phyloP scores from a whole-genome alignment of 495 filamentous ascomycete species.

The Paragyromitra xinjiangensis region DNA sequence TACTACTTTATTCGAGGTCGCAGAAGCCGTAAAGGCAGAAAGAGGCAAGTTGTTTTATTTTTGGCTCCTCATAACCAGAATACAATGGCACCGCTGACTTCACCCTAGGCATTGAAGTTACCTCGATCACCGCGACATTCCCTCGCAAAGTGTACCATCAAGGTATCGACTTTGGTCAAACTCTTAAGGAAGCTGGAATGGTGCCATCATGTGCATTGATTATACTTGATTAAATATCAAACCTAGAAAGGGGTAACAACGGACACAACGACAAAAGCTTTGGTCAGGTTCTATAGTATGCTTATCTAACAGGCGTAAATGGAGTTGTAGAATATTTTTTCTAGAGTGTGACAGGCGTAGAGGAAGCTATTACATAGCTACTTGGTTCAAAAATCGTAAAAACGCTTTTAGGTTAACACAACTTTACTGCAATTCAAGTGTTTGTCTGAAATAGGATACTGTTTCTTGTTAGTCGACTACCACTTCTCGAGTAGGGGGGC shows the following conservation, averaged over 20 bases:
- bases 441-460: constrained; percentile 49
- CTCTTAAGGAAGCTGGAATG: constrained; percentile 89
- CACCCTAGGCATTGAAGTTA: constrained; percentile 65
- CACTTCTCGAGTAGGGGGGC: not conserved
- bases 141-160: constrained; percentile 82
- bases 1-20: constrained; percentile 94
- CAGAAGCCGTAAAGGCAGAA: constrained; percentile 68
- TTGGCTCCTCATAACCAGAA: not conserved
- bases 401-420: not conserved
- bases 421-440: constrained; percentile 25
- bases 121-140: constrained; percentile 83
- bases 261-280: not conserved
- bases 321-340: constrained; percentile 18
- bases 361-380: not conserved
- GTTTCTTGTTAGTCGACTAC: constrained; percentile 22
- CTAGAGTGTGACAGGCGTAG: not conserved
- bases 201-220: constrained; percentile 88
- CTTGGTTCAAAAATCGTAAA: not conserved
- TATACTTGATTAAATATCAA: constrained; percentile 64
- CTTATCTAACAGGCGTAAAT: constrained; percentile 26
- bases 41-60: constrained; percentile 29
- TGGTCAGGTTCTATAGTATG: constrained; percentile 6
- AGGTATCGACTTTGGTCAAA: constrained; percentile 82
- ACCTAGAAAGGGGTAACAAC: not conserved
- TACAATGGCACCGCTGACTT: constrained; percentile 23